Percentiles rank a stretch among this genome's conserved stretches.
These are phyloP conservation scores for Citrus hindsii DNA, from an alignment of 345 rosid species.

Conservation along the genomic window DNA sequence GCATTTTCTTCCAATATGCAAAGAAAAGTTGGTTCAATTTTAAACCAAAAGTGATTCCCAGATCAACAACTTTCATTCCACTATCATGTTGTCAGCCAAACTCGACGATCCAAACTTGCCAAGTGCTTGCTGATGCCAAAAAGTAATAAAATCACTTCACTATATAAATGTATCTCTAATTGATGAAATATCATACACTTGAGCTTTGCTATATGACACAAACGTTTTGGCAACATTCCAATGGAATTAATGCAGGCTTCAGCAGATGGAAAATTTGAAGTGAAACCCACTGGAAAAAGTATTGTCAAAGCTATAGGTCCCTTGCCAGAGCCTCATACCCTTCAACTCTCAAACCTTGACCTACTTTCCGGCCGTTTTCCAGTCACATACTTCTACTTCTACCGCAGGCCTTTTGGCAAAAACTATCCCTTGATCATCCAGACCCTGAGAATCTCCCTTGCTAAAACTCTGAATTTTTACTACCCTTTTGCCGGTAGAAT, in stretches of 20 bases:
- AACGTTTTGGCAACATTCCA: not conserved
- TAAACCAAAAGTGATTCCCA: not conserved
- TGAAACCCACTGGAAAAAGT: conserved; percentile 34
- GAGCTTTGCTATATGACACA: no score
- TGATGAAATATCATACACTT: not conserved
- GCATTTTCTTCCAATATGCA: no score
- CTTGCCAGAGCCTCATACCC: conserved; percentile 18
- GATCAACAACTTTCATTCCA: not conserved
- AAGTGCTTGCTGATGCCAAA: not conserved
- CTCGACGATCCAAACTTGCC: conserved; percentile 6
- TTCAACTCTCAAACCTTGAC: conserved; percentile 78
- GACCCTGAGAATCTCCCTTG: conserved; percentile 50
- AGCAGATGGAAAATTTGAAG: conserved; percentile 29
- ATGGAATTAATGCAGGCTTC: conserved; percentile 18
- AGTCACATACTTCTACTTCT: conserved; percentile 75
- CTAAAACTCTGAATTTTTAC: conserved; percentile 46
- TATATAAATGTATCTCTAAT: not conserved
- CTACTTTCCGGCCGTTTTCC: conserved; percentile 89
- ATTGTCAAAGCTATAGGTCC: conserved; percentile 32
- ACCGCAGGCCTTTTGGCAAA: conserved; percentile 25
- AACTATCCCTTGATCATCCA: conserved; percentile 30
- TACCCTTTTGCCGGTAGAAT: conserved; percentile 80
- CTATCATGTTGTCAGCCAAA: conserved; percentile 28
- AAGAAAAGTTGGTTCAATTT: not conserved
- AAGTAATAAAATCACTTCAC: not conserved